phyloP scores from a whole-genome alignment of 192 early-diverging fungal species.

The Haplosporangium gracile region DNA sequence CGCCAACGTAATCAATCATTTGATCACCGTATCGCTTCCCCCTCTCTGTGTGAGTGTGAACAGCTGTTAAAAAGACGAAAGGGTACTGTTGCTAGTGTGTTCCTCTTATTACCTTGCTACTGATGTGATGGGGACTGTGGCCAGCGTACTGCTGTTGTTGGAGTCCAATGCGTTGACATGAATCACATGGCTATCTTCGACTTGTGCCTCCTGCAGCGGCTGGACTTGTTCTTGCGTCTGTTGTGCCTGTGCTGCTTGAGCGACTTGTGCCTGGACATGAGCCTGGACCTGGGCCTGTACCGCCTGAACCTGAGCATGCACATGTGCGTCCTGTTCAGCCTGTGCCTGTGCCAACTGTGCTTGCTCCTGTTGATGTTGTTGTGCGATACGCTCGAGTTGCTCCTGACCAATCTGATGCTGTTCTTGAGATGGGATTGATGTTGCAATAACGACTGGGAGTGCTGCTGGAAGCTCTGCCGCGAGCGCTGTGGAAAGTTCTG shows the following conservation, averaged over 20 bases:
- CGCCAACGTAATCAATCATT: no score
- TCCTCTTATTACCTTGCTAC: slow-evolving; percentile 14
- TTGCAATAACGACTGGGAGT: background rate
- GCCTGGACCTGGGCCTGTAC: background rate
- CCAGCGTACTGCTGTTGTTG: slow-evolving; percentile 22
- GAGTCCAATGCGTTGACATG: slow-evolving; percentile 20
- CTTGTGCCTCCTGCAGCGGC: background rate
- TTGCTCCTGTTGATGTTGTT: slow-evolving; percentile 16
- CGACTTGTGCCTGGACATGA: background rate
- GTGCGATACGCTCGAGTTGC: slow-evolving; percentile 21
- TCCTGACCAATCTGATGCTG: slow-evolving; percentile 18
- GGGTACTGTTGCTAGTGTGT: background rate
- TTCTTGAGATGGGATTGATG: background rate
- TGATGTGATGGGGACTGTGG: slow-evolving; percentile 33
- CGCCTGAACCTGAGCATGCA: background rate
- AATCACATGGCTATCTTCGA: slow-evolving; percentile 16
- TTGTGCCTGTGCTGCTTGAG: slow-evolving; percentile 19
- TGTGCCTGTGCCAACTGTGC: slow-evolving; percentile 6
- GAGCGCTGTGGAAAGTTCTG: background rate
- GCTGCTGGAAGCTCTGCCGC: background rate
- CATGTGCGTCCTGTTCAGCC: slow-evolving; percentile 7
- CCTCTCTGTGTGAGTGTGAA: no score
- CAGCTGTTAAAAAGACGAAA: background rate
- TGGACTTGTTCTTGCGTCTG: background rate
- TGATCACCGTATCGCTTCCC: no score